These are phyloP conservation scores for Ilex paraguariensis DNA, from an alignment of 305 asterid genomes.

Conservation along the genomic window DNA sequence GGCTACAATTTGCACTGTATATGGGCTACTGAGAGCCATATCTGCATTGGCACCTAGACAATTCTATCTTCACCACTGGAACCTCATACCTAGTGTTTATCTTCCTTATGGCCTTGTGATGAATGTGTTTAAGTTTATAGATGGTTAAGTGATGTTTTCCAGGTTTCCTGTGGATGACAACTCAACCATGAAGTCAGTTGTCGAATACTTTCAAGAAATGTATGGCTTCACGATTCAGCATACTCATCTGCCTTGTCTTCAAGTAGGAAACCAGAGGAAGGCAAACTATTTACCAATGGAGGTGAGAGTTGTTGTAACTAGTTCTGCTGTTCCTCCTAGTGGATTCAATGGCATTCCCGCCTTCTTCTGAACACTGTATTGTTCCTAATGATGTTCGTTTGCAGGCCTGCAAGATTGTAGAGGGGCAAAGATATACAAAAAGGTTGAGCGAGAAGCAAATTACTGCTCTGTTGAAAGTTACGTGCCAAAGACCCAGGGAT, in stretches of 20 bases:
- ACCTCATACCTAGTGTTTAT: too few species aligned
- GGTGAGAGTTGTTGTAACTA: conserved; percentile 22
- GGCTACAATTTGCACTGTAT: too few species aligned
- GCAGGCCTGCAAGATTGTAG: conserved; percentile 96
- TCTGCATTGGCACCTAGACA: too few species aligned
- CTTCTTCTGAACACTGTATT: not conserved
- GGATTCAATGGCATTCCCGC: not conserved
- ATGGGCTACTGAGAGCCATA: too few species aligned
- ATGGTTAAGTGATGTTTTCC: conserved; percentile 9
- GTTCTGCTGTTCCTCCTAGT: not conserved
- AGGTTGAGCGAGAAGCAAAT: conserved; percentile 95
- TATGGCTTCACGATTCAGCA: conserved; percentile 86
- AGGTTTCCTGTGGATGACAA: conserved; percentile 96
- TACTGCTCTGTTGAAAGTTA: conserved; percentile 84
- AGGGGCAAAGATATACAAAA: conserved; percentile 93
- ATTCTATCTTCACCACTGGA: too few species aligned
- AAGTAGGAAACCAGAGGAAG: conserved; percentile 99
- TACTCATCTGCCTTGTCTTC: conserved; percentile 96
- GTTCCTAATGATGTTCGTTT: conserved; percentile 15
- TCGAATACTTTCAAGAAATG: conserved; percentile 92
- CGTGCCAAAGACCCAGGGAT: conserved; percentile 96
- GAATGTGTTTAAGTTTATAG: too few species aligned
- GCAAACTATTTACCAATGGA: conserved; percentile 98
- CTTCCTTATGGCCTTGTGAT: not conserved
- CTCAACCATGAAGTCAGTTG: conserved; percentile 86